A percentile compares a stretch with the other conserved stretches of the same genome.
These are phyloP conservation scores for Rhodosporidiobolus sp. DNA, from an alignment of 768 basidiomycete species.

Conservation along the genomic window DNA sequence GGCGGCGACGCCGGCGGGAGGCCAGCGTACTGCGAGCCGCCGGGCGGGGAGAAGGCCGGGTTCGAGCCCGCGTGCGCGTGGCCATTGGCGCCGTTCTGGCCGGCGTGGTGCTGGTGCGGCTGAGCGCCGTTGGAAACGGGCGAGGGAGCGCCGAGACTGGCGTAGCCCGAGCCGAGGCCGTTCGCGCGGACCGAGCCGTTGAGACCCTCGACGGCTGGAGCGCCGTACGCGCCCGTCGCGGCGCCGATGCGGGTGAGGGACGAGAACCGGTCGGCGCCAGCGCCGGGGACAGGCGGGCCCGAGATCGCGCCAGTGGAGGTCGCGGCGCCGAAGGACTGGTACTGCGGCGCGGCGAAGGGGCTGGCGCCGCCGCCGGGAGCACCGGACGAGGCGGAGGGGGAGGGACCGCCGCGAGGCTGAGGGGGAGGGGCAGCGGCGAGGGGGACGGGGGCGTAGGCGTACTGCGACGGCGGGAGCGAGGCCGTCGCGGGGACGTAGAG, in stretches of 20 bases:
- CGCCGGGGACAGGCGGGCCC: not conserved
- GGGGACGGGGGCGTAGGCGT: constrained; percentile 35
- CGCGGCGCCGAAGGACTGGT: constrained; percentile 30
- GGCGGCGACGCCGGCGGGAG: constrained; percentile 6
- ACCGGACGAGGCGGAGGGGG: not conserved
- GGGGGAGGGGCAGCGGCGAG: constrained; percentile 20
- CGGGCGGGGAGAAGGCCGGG: constrained; percentile 24
- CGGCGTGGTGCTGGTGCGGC: not conserved
- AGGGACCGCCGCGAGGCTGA: not conserved
- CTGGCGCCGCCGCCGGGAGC: not conserved
- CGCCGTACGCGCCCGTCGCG: constrained; percentile 25
- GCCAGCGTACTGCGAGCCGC: constrained; percentile 11
- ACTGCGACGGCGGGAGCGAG: constrained; percentile 29
- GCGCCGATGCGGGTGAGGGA: constrained; percentile 3
- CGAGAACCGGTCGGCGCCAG: not conserved
- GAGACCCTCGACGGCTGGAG: not conserved
- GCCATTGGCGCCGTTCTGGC: too few relatives aligned
- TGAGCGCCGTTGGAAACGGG: not conserved
- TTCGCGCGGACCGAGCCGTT: not conserved
- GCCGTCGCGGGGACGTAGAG: constrained; percentile 42
- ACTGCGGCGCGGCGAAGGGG: constrained; percentile 34
- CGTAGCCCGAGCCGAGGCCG: too few relatives aligned
- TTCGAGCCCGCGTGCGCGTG: not conserved
- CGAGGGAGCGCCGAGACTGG: not conserved
- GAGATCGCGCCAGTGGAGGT: not conserved